Percentiles rank a stretch among this genome's conserved stretches.
Conservation (phyloP, 192 early-diverging fungal genomes). For the Funneliformis mosseae region DNA sequence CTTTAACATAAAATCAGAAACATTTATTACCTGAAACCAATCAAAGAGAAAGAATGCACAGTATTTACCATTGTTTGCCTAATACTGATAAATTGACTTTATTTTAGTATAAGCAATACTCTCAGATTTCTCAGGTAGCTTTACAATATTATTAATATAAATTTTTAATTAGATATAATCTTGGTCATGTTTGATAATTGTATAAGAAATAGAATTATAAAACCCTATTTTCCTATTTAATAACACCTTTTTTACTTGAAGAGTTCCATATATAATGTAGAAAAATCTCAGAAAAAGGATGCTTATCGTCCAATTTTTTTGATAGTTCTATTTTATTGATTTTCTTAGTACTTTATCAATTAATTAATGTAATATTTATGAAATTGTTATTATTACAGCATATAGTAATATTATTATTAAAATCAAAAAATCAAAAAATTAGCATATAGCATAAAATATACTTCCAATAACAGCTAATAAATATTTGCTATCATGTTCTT, state of each 20-base stretch:
- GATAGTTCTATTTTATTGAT: neutral
- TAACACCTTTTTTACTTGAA: neutral
- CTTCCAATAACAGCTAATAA: neutral
- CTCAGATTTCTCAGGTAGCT: neutral
- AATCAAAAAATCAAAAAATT: neutral
- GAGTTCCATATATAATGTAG: neutral
- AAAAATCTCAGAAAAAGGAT: neutral
- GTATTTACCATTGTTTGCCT: neutral
- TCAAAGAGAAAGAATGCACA: neutral
- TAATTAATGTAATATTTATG: neutral
- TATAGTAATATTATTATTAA: neutral
- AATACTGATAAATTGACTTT: neutral
- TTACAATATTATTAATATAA: neutral
- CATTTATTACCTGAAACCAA: neutral
- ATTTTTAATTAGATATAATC: neutral
- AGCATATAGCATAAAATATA: too few species aligned
- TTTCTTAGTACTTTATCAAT: neutral
- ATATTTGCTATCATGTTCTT: neutral
- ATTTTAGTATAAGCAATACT: neutral
- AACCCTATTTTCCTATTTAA: neutral
- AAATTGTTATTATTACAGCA: neutral
- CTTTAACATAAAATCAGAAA: neutral
- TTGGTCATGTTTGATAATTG: neutral
- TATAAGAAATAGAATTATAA: conserved; percentile 22
- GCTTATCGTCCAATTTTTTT: neutral